These are phyloP conservation scores for Elsinoe necatrix DNA, from an alignment of 2,329 filamentous ascomycete species.

Conservation along the genomic window DNA sequence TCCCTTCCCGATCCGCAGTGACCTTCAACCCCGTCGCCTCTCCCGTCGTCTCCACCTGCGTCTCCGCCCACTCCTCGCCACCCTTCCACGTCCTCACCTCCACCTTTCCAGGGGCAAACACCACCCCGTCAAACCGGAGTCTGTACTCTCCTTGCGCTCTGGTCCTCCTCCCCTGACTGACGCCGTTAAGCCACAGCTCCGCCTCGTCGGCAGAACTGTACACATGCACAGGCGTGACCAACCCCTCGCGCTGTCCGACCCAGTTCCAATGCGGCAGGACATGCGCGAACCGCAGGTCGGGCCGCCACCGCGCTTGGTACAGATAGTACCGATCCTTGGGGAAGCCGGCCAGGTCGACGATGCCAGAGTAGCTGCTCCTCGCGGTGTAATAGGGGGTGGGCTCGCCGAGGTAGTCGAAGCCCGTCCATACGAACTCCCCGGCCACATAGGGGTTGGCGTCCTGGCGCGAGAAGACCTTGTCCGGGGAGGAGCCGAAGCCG, in stretches of 20 bases:
- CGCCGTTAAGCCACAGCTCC: slow-evolving; percentile 47
- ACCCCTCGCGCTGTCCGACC: slow-evolving; percentile 37
- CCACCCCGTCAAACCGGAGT: slow-evolving; percentile 46
- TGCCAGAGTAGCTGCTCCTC: slow-evolving; percentile 48
- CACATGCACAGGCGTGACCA: slow-evolving; percentile 47
- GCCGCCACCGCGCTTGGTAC: slow-evolving; percentile 48
- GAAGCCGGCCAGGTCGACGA: slow-evolving; percentile 51
- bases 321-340: slow-evolving; percentile 49
- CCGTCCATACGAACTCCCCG: slow-evolving; percentile 48
- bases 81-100: slow-evolving; percentile 42
- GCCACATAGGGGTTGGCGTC: slow-evolving; percentile 44
- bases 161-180: slow-evolving; percentile 37
- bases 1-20: slow-evolving; percentile 34
- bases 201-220: slow-evolving; percentile 46
- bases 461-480: slow-evolving; percentile 46
- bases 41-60: slow-evolving; percentile 37
- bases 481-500: slow-evolving; percentile 41
- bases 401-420: slow-evolving; percentile 45
- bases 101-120: slow-evolving; percentile 42
- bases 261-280: slow-evolving; percentile 52
- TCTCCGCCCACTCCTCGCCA: slow-evolving; percentile 40
- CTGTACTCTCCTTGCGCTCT: slow-evolving; percentile 36
- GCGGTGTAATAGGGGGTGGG: slow-evolving; percentile 42
- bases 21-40: slow-evolving; percentile 33
- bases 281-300: slow-evolving; percentile 42